Percentiles rank a stretch among this genome's conserved stretches.
These are phyloP conservation scores for Phialocephala sp. DNA, from an alignment of 2,329 filamentous ascomycete genomes.

Conservation along the genomic window DNA sequence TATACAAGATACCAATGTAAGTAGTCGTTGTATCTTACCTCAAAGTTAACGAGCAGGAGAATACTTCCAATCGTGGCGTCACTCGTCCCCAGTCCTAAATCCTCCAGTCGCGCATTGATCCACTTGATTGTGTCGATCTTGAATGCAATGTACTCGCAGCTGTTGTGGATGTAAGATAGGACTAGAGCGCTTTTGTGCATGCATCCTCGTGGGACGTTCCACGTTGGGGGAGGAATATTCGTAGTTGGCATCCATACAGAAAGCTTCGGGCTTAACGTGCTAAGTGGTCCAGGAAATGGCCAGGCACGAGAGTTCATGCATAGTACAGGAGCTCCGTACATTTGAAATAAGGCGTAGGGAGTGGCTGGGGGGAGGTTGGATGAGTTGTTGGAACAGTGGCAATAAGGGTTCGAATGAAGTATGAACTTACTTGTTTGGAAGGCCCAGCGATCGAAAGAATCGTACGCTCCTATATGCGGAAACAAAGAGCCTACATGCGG, in stretches of 20 bases:
- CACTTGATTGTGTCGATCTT: slow-evolving; percentile 22
- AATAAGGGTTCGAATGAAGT: background rate
- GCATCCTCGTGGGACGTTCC: slow-evolving; percentile 13
- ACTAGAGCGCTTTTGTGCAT: slow-evolving; percentile 19
- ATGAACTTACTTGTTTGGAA: slow-evolving; percentile 21
- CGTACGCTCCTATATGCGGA: background rate
- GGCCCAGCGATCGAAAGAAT: slow-evolving; percentile 15
- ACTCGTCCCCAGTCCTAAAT: slow-evolving; percentile 13
- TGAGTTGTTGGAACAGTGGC: background rate
- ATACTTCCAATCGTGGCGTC: slow-evolving; percentile 25
- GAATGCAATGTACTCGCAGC: slow-evolving; percentile 16
- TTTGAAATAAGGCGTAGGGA: slow-evolving; percentile 22
- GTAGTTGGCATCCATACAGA: slow-evolving; percentile 22
- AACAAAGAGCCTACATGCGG: background rate
- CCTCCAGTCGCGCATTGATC: slow-evolving; percentile 15
- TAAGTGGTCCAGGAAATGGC: slow-evolving; percentile 19
- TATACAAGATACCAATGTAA: too few species aligned
- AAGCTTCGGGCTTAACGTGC: slow-evolving; percentile 14
- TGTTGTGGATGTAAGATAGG: slow-evolving; percentile 16
- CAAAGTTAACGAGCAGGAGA: slow-evolving; percentile 19
- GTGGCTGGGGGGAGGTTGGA: slow-evolving; percentile 10
- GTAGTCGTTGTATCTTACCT: slow-evolving; percentile 6
- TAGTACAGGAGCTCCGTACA: slow-evolving; percentile 20
- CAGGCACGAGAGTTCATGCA: slow-evolving; percentile 17
- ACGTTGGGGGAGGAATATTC: slow-evolving; percentile 17